Conservation (phyloP, 192 early-diverging fungal genomes). For the Coemansia asiatica region DNA sequence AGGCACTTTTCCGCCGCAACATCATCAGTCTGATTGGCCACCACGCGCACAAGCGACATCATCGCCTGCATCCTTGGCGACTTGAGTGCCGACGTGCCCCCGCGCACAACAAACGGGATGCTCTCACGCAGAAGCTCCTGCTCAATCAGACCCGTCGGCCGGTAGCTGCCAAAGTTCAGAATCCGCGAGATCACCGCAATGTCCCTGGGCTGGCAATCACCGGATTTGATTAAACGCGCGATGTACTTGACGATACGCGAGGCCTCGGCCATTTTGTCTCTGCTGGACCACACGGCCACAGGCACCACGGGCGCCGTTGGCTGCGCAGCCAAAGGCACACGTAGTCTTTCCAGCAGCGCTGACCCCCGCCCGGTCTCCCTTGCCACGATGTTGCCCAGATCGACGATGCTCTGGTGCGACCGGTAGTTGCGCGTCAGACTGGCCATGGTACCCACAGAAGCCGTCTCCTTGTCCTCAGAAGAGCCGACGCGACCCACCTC, state of each 20-base stretch:
- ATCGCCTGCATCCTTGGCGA: slow-evolving; percentile 39
- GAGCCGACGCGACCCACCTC: slow-evolving; percentile 5
- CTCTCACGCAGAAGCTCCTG: slow-evolving; percentile 53
- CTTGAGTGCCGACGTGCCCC: slow-evolving; percentile 41
- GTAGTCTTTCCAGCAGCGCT: slow-evolving; percentile 30
- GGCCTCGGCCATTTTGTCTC: slow-evolving; percentile 66
- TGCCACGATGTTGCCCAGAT: slow-evolving; percentile 51
- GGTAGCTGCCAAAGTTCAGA: slow-evolving; percentile 58
- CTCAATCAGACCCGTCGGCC: slow-evolving; percentile 57
- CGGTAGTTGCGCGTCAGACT: slow-evolving; percentile 51
- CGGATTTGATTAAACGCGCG: slow-evolving; percentile 44
- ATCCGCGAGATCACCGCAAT: slow-evolving; percentile 66
- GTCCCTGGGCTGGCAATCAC: slow-evolving; percentile 68
- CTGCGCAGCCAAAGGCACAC: slow-evolving; percentile 30
- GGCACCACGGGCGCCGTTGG: slow-evolving; percentile 36
- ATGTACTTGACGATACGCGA: slow-evolving; percentile 22
- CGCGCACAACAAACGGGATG: slow-evolving; percentile 45
- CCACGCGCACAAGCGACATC: slow-evolving; percentile 36
- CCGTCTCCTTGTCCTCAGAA: neutral
- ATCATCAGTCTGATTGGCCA: slow-evolving; percentile 39
- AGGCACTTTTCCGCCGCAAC: slow-evolving; percentile 35
- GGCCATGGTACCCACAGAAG: slow-evolving; percentile 23
- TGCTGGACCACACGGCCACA: slow-evolving; percentile 53
- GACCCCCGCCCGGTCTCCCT: slow-evolving; percentile 30
- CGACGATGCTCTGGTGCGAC: slow-evolving; percentile 52